Base-by-base conservation (phyloP, 2,329 filamentous ascomycete species). In the Aaosphaeria arxii region DNA sequence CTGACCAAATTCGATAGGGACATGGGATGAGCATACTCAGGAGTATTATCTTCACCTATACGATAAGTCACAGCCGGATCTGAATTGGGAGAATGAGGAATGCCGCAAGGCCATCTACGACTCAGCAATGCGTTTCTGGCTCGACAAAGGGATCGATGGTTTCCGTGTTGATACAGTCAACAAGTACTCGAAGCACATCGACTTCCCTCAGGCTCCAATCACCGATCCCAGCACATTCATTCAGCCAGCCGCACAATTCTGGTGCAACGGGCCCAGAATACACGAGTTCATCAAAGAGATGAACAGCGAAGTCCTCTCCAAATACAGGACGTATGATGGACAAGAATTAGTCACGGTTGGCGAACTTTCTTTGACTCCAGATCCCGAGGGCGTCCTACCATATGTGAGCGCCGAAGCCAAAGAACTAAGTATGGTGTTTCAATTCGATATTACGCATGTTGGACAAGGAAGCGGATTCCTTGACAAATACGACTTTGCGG, bases 201-300 rank as follows among this genome's bases (percentile, higher is more conserved):
- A 61, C 1, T 76, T 72, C 52, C 65, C 68, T 0, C 72, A 77
- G 48, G 75, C 75, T 38, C 47, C 69, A 0, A 51, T 77, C 29
- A 67, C 67, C 9, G 69, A 73, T 9, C 61, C 69, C 1, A 68
- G 64, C 11, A 66, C 66, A 38, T 64, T 67, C 45, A 77, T 75
- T 35, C 77, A 80, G 54, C 71, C 75, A 1, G 77, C 75, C 0
- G 64, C 69, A 43, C 72, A 74, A 49, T 76, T 73, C 55, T 83
- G 76, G 56, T 78, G 77, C 48, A 83, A 83, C 44, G 81, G 81
- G 0, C 82, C 81, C 0, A 71, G 79, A 2, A 69, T 84, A 45
- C 80, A 84, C 54, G 80, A 84, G 46, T 83, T 74, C 52, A 67
- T 85, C 43, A 73, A 75, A 40, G 80, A 77, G 31, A 72, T 84